phyloP scores from a whole-genome alignment of 2,329 filamentous ascomycete genomes.

The Hypoxylon sp. region DNA sequence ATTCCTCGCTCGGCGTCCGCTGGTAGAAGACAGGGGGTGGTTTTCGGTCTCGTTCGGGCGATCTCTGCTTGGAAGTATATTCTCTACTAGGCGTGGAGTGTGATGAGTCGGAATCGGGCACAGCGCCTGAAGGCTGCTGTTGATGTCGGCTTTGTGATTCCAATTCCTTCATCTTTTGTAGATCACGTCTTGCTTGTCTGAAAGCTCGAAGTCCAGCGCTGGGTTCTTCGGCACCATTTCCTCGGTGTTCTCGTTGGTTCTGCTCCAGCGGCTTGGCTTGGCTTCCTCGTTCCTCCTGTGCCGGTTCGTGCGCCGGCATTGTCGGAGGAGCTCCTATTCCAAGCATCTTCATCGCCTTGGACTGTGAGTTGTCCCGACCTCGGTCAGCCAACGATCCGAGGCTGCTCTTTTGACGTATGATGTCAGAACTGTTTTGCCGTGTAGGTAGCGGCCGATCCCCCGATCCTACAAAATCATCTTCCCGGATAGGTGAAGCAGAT shows the following conservation, averaged over 20 bases:
- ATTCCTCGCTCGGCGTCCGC: conserved; percentile 55
- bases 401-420: conserved; percentile 73
- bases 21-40: conserved; percentile 56
- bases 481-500: conserved; percentile 53
- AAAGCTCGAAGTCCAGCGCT: conserved; percentile 65
- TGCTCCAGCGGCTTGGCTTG: conserved; percentile 14
- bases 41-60: conserved; percentile 55
- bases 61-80: conserved; percentile 43
- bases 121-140: conserved; percentile 37
- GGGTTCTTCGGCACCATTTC: conserved; percentile 39
- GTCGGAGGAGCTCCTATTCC: conserved; percentile 56
- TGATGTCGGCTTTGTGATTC: conserved; percentile 57
- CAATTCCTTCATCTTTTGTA: conserved; percentile 63
- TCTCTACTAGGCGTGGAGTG: conserved; percentile 39
- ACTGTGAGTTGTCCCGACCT: conserved; percentile 51
- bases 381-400: conserved; percentile 67
- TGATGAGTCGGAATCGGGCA: conserved; percentile 31
- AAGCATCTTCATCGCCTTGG: conserved; percentile 69
- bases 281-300: conserved; percentile 17
- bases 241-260: conserved; percentile 25
- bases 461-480: conserved; percentile 43
- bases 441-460: conserved; percentile 45
- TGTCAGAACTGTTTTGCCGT: conserved; percentile 66
- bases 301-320: conserved; percentile 25
- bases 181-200: conserved; percentile 63